Conservation (phyloP, 306 rosid species). For the Begonia loranthoides region DNA sequence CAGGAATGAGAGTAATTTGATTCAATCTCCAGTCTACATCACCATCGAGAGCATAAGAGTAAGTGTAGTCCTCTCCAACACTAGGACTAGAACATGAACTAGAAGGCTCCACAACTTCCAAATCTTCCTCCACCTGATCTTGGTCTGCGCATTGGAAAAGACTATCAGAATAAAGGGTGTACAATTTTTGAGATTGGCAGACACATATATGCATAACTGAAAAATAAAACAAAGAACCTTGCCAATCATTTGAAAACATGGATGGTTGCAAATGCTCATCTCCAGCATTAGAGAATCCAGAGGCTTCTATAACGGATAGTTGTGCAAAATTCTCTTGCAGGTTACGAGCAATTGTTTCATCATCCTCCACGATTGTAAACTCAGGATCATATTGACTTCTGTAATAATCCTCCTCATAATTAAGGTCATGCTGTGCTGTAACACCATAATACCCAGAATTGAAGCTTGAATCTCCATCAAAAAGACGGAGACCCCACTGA, state of each 20-base stretch:
- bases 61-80: constrained; percentile 22
- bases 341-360: constrained; percentile 59
- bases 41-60: constrained; percentile 36
- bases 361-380: constrained; percentile 46
- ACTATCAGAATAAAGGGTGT: constrained; percentile 2
- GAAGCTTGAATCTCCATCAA: constrained; percentile 34
- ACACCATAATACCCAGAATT: constrained; percentile 36
- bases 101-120: constrained; percentile 26
- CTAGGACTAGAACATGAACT: constrained; percentile 47
- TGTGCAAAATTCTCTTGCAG: constrained; percentile 72
- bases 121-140: constrained; percentile 23
- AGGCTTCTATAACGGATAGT: constrained; percentile 34
- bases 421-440: constrained; percentile 21
- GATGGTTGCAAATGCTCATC: constrained; percentile 33
- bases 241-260: constrained; percentile 38
- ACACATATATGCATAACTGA: not conserved
- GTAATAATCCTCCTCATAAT: constrained; percentile 26
- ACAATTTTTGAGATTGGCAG: not conserved
- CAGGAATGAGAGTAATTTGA: constrained; percentile 60
- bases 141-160: constrained; percentile 22
- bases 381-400: constrained; percentile 37
- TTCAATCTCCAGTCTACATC: constrained; percentile 45
- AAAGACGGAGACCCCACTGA: constrained; percentile 52
- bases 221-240: constrained; percentile 10
- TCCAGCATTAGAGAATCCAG: constrained; percentile 27